These are phyloP conservation scores for Lachancea kluyveri DNA, from an alignment of 805 yeast species.

Conservation along the genomic window DNA sequence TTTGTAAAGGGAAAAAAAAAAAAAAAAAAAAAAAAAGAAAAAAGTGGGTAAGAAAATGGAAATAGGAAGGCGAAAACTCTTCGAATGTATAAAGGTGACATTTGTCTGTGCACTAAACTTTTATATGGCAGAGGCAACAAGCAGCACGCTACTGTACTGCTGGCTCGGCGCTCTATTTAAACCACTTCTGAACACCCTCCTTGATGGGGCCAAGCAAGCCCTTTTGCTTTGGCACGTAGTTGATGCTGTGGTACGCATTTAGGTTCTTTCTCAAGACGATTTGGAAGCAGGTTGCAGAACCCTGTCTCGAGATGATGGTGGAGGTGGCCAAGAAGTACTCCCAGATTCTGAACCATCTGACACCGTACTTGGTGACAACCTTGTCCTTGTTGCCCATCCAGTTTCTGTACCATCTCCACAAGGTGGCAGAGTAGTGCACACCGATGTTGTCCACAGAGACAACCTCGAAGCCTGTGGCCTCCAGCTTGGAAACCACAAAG, in stretches of 20 bases:
- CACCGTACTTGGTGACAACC: slow-evolving; percentile 73
- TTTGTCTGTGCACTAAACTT: too few species aligned
- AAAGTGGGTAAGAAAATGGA: too few species aligned
- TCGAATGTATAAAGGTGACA: too few species aligned
- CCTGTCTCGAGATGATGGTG: slow-evolving; percentile 83
- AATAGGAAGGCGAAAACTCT: too few species aligned
- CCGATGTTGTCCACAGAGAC: slow-evolving; percentile 83
- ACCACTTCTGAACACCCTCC: slow-evolving; percentile 50
- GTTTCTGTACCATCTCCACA: slow-evolving; percentile 93
- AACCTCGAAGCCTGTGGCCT: slow-evolving; percentile 81
- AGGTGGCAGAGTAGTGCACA: slow-evolving; percentile 84
- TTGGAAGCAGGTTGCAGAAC: slow-evolving; percentile 88
- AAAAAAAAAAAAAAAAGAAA: too few species aligned
- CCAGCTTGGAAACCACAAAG: slow-evolving; percentile 70
- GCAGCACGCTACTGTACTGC: too few species aligned
- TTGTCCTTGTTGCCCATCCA: slow-evolving; percentile 81
- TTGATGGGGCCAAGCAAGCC: slow-evolving; percentile 59
- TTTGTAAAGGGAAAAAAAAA: too few species aligned
- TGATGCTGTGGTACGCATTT: slow-evolving; percentile 77
- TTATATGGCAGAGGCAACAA: too few species aligned
- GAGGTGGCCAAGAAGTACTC: slow-evolving; percentile 82
- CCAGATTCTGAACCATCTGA: slow-evolving; percentile 91
- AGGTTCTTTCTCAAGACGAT: slow-evolving; percentile 85
- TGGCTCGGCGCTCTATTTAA: slow-evolving; percentile 34
- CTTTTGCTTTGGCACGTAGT: slow-evolving; percentile 71